Conservation (phyloP, 345 rosid species). For the Geranium rotundifolium region DNA sequence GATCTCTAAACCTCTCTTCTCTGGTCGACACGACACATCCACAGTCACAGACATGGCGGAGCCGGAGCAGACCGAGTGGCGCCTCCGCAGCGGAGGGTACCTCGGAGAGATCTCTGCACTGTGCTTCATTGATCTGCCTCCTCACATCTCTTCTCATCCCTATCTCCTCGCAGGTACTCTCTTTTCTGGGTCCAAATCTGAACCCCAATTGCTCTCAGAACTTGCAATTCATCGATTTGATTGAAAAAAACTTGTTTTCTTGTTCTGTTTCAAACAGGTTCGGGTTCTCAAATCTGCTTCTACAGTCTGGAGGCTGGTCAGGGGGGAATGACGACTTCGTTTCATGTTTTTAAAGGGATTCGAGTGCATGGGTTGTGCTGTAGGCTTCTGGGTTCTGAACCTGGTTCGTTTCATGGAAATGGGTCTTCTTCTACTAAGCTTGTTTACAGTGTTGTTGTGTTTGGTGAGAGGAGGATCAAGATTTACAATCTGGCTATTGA, state of each 20-base stretch:
- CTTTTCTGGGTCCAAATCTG: constrained; percentile 2
- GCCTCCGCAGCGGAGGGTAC: constrained; percentile 41
- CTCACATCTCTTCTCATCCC: constrained; percentile 35
- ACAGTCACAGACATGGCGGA: constrained; percentile 11
- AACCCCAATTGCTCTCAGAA: not conserved
- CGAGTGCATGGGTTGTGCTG: constrained; percentile 76
- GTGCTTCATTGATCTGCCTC: constrained; percentile 54
- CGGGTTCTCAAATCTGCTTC: constrained; percentile 66
- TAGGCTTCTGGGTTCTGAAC: constrained; percentile 7
- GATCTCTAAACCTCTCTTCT: too few relatives aligned
- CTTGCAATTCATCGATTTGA: not conserved
- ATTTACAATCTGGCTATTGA: constrained; percentile 32
- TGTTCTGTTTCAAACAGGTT: constrained; percentile 29
- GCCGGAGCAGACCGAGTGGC: constrained; percentile 30
- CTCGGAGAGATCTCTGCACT: constrained; percentile 82
- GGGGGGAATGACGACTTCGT: constrained; percentile 28
- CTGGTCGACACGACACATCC: too few relatives aligned
- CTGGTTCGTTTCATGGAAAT: constrained; percentile 6
- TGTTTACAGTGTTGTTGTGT: constrained; percentile 35
- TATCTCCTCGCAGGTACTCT: constrained; percentile 39
- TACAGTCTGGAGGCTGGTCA: constrained; percentile 44
- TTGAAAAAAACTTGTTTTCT: not conserved
- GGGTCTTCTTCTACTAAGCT: constrained; percentile 4
- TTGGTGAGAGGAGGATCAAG: constrained; percentile 74
- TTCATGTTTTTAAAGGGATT: constrained; percentile 72